Conservation (phyloP, 148 eudicot genomes). For the Polygonum aviculare region DNA sequence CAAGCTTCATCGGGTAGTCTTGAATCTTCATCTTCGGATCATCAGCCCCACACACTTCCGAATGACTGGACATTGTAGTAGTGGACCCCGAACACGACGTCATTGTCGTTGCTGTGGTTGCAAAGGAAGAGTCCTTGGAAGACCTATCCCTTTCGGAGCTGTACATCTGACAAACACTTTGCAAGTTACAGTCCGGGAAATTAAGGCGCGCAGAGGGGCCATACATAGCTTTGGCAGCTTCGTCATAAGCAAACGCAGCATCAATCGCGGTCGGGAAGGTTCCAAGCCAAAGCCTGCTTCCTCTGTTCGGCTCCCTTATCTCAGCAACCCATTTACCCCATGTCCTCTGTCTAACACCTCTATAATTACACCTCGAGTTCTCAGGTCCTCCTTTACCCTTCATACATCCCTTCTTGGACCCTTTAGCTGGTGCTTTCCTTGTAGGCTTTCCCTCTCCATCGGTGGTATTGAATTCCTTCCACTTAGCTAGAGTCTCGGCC, state of each 20-base stretch:
- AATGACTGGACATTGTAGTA: conserved; percentile 16
- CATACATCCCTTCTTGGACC: conserved; percentile 94
- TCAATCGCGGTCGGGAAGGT: conserved; percentile 64
- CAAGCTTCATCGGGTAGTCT: conserved; percentile 6
- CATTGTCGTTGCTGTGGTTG: conserved; percentile 7
- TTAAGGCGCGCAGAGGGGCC: conserved; percentile 75
- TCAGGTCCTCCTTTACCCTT: conserved; percentile 94
- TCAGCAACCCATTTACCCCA: conserved; percentile 99
- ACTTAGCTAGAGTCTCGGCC: conserved; percentile 54
- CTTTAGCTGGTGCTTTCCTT: conserved; percentile 70
- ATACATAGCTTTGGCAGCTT: conserved; percentile 79
- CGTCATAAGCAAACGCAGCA: conserved; percentile 89
- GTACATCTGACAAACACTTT: background rate
- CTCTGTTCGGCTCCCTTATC: conserved; percentile 70
- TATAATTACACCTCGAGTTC: conserved; percentile 38
- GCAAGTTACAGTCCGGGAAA: conserved; percentile 23
- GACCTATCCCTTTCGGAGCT: conserved; percentile 1
- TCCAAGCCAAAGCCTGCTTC: conserved; percentile 81
- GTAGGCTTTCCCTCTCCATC: conserved; percentile 19
- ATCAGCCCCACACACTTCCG: conserved; percentile 26
- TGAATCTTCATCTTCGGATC: conserved; percentile 10
- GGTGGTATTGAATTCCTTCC: conserved; percentile 50
- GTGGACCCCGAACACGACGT: conserved; percentile 21
- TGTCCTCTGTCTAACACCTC: conserved; percentile 85
- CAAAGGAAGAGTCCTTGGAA: conserved; percentile 13